Evolutionary conservation across 1,139 yeast species (phyloP), one percentile per base, ranked within the genome.

Genomic region (Taphrina confusa): DNA sequence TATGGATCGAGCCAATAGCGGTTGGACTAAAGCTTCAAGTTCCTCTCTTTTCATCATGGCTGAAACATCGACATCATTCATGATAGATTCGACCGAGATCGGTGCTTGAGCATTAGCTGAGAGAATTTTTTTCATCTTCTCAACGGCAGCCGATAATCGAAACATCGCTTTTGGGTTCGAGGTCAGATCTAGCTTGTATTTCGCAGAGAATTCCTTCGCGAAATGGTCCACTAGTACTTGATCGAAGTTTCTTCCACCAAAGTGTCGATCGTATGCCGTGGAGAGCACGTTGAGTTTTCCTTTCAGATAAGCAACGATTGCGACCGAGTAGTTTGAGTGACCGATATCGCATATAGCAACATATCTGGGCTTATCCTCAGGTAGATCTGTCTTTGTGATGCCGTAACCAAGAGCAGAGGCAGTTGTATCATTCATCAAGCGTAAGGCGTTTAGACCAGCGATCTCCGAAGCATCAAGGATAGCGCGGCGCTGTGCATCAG

Each of bases 401-500:
- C 98, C 98, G 79, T 92, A 94, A 68, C 97, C 95, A 67, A 94
- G 96, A 68, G 97, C 97, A 63, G 98, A 98, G 65, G 98, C 97
- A 63, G 98, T 91, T 66, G 88, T 84, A 75, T 92, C 98, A 75
- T 92, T 92, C 70, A 92, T 96, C 68, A 92, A 84, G 82, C 98
- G 87, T 65, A 92, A 97, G 64, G 98, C 97, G 83, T 92, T 92
- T 73, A 92, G 82, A 65, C 96, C 96, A 65, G 98, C 97, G 74
- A 92, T 87, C 73, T 81, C 82, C 71, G 96, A 92, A 63, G 98
- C 97, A 74, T 94, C 98, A 65, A 90, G 81, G 68, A 95, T 85
- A 66, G 97, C 96, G 73, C 96, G 91, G 77, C 98, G 90, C 80
- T 92, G 97, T 72, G 81, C 84, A 76, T 92, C 97, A 63, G 95